Percentiles rank a stretch among this genome's conserved stretches.
These are phyloP conservation scores for Xenosphaeropsis pyriputrescens DNA, from an alignment of 2,329 filamentous ascomycete species.

Conservation along the genomic window DNA sequence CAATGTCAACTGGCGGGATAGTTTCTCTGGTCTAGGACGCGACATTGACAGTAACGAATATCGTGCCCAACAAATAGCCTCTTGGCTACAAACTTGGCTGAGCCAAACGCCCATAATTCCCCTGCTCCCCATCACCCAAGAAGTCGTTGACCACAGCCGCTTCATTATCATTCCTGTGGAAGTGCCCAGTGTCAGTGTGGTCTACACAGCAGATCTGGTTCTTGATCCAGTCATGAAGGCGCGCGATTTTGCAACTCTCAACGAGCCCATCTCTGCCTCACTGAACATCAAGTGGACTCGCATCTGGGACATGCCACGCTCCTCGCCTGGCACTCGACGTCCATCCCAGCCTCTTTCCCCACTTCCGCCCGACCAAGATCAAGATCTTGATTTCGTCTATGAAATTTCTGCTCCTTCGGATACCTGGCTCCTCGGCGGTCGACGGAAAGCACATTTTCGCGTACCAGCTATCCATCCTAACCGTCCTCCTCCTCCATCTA, in stretches of 20 bases:
- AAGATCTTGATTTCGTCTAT: conserved; percentile 62
- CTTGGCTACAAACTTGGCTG: conserved; percentile 13
- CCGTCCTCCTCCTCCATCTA: conserved; percentile 29
- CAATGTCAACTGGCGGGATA: conserved; percentile 28
- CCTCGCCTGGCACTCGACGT: conserved; percentile 11
- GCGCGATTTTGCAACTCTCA: conserved; percentile 33
- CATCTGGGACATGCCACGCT: conserved; percentile 36
- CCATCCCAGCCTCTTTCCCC: conserved; percentile 1
- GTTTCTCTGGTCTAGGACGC: conserved; percentile 33
- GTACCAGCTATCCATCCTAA: conserved; percentile 31
- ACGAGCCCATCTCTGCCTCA: conserved; percentile 49
- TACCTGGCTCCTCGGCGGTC: conserved; percentile 74
- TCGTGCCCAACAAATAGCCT: conserved; percentile 6
- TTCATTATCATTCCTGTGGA: conserved; percentile 82
- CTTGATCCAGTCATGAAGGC: conserved; percentile 24
- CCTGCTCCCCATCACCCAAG: conserved; percentile 9
- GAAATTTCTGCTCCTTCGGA: conserved; percentile 64
- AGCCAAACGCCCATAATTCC: conserved; percentile 9
- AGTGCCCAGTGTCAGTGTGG: conserved; percentile 66
- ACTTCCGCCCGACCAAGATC: conserved; percentile 5
- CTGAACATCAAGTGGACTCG: conserved; percentile 49
- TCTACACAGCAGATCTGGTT: conserved; percentile 63
- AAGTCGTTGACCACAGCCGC: conserved; percentile 25
- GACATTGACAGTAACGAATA: conserved; percentile 6
- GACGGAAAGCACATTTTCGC: conserved; percentile 64